phyloP scores from a whole-genome alignment of 805 yeast genomes.

The Tetrapisispora pingtungensis region DNA sequence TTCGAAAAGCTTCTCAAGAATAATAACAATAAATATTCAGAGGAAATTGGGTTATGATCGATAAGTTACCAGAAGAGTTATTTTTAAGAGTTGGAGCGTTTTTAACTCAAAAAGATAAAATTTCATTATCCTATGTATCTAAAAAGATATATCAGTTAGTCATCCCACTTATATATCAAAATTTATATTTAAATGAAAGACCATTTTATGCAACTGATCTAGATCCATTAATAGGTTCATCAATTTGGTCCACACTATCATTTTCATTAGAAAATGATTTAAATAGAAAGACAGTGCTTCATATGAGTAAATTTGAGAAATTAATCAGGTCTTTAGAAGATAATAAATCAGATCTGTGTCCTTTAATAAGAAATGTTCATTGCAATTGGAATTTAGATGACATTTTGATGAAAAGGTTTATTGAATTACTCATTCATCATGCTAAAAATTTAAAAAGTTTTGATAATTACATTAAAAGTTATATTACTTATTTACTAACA shows the following conservation, averaged over 20 bases:
- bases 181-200: slow-evolving; percentile 20
- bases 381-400: slow-evolving; percentile 26
- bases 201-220: slow-evolving; percentile 19
- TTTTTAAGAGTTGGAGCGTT: slow-evolving; percentile 8
- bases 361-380: slow-evolving; percentile 16
- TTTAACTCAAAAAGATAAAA: slow-evolving; percentile 21
- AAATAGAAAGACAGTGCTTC: slow-evolving; percentile 1
- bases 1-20: too few species aligned
- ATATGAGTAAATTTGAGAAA: slow-evolving; percentile 12
- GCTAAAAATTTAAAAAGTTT: slow-evolving; percentile 15
- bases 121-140: slow-evolving; percentile 19
- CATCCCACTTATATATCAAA: slow-evolving; percentile 17
- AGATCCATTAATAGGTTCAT: slow-evolving; percentile 18
- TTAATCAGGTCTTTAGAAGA: slow-evolving; percentile 15
- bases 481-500: slow-evolving; percentile 10
- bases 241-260: slow-evolving; percentile 21
- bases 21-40: too few species aligned
- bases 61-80: slow-evolving; percentile 17
- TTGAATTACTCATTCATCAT: slow-evolving; percentile 10
- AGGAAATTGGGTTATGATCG: slow-evolving; percentile 12
- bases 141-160: slow-evolving; percentile 7
- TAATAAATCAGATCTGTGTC: slow-evolving; percentile 12
- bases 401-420: slow-evolving; percentile 9
- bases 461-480: slow-evolving; percentile 18
- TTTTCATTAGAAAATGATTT: slow-evolving; percentile 5